A percentile compares a stretch with the other conserved stretches of the same genome.
phyloP scores from a whole-genome alignment of 495 filamentous ascomycete species.

The Delitschia confertaspora region DNA sequence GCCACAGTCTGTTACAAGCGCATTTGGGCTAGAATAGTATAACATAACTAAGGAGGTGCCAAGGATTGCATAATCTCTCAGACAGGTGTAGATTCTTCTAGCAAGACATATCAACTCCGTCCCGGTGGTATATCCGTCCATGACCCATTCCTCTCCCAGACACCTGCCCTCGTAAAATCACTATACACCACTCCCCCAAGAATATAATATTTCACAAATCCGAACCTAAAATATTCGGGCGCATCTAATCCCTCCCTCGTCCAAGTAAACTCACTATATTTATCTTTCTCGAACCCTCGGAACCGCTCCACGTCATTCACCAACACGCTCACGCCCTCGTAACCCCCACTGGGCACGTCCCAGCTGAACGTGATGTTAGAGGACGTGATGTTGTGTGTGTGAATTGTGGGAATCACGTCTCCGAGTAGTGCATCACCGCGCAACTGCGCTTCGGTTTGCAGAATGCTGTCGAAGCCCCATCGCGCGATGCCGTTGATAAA shows the following conservation, averaged over 20 bases:
- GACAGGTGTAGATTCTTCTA: too few relatives aligned
- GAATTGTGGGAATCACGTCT: slow-evolving; percentile 56
- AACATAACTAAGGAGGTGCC: too few relatives aligned
- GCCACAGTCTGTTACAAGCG: too few relatives aligned
- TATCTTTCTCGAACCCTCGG: slow-evolving; percentile 30
- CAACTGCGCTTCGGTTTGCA: slow-evolving; percentile 73
- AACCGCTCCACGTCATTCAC: slow-evolving; percentile 91
- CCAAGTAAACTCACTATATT: slow-evolving; percentile 24
- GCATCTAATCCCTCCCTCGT: slow-evolving; percentile 5
- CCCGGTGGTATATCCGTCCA: slow-evolving; percentile 53
- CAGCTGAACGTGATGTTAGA: slow-evolving; percentile 50
- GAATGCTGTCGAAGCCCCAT: slow-evolving; percentile 83
- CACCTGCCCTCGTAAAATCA: slow-evolving; percentile 74
- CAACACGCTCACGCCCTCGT: slow-evolving; percentile 74
- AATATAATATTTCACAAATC: slow-evolving; percentile 55
- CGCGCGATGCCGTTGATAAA: slow-evolving; percentile 87
- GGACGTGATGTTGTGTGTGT: slow-evolving; percentile 16
- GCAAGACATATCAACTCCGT: slow-evolving; percentile 25
- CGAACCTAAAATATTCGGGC: slow-evolving; percentile 77
- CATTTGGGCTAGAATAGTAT: too few relatives aligned
- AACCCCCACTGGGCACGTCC: slow-evolving; percentile 38
- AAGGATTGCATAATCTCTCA: too few relatives aligned
- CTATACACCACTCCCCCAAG: slow-evolving; percentile 39
- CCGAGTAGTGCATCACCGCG: slow-evolving; percentile 60
- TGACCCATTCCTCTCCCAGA: slow-evolving; percentile 58